Evolutionary conservation across 192 early-diverging fungal genomes (phyloP), one percentile per base, ranked within the genome.

Genomic region (Chytriomyces sp.): DNA sequence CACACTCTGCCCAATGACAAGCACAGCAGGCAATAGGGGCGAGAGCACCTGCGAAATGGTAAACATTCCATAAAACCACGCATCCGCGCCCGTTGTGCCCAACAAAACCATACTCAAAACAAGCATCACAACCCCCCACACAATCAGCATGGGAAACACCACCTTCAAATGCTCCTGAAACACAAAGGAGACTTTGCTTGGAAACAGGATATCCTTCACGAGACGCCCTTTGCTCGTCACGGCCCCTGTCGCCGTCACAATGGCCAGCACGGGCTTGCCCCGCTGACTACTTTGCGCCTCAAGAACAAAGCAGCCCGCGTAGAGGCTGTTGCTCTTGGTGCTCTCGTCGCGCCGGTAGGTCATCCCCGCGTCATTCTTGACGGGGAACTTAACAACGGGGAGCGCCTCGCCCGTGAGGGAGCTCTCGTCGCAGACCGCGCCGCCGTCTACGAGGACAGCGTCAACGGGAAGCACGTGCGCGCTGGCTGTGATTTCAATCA

Each of bases 81-180:
- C 80, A 31, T 86, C 85, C 53, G 87, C 84, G 61, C 85, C 83
- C 30, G 72, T 78, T 56, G 54, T 72, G 26, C 64, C 75, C 62
- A 81, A 36, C 38, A 78, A 55, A 1, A 37, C 22, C 7, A 83
- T 72, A 37, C 52, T 55, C 22, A 70, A 19, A 41, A 75, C 36
- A 12, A 83, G 68, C 78, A 80, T 80, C 28, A 90, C 62, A 22
- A 87, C 75, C 49, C 90, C 91, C 85, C 91, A 93, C 28, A 79
- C 40, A 32, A 92, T 77, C 53, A 93, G 76, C 32, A 90, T 75
- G 33, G 79, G 64, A 71, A 92, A 78, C 17, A 89, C 91, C 1
- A 90, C 76, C 44, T 90, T 91, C 73, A 92, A 81, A 64, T 92
- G 91, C 81, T 92, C 92, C 64, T 87, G 85, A 77, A 93, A 93